These are phyloP conservation scores for Rubia yunnanensis DNA, from an alignment of 257 asterid species.

Conservation along the genomic window DNA sequence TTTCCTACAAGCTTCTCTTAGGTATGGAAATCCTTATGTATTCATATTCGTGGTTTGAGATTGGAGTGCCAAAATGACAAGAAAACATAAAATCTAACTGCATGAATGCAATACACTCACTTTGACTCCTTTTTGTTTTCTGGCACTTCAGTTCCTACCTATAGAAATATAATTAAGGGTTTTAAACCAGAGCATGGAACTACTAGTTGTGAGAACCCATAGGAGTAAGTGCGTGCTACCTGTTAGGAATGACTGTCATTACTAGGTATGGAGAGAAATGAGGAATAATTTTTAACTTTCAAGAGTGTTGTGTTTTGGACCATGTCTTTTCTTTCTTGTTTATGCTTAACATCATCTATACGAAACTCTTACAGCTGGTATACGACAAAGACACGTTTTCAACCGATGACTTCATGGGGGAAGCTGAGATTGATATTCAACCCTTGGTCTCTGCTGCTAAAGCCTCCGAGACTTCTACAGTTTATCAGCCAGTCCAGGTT, in stretches of 20 bases:
- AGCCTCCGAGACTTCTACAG: conserved; percentile 47
- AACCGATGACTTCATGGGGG: conserved; percentile 91
- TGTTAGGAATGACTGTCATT: background rate
- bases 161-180: background rate
- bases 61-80: background rate
- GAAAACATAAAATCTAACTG: too few relatives aligned
- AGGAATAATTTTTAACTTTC: background rate
- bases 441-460: conserved; percentile 73
- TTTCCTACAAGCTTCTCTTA: background rate
- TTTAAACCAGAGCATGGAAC: background rate
- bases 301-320: background rate
- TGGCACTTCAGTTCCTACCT: background rate
- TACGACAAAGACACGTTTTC: conserved; percentile 88
- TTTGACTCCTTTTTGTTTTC: background rate
- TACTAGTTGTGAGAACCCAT: too few relatives aligned
- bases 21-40: background rate
- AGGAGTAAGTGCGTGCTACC: too few relatives aligned
- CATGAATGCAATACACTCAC: background rate
- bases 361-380: conserved; percentile 45
- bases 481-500: conserved; percentile 38
- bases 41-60: background rate
- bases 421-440: conserved; percentile 79
- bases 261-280: background rate
- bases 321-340: background rate
- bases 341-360: background rate